These are phyloP conservation scores for Crithidia bombi DNA, from an alignment of 208 protist genomes.

Conservation along the genomic window DNA sequence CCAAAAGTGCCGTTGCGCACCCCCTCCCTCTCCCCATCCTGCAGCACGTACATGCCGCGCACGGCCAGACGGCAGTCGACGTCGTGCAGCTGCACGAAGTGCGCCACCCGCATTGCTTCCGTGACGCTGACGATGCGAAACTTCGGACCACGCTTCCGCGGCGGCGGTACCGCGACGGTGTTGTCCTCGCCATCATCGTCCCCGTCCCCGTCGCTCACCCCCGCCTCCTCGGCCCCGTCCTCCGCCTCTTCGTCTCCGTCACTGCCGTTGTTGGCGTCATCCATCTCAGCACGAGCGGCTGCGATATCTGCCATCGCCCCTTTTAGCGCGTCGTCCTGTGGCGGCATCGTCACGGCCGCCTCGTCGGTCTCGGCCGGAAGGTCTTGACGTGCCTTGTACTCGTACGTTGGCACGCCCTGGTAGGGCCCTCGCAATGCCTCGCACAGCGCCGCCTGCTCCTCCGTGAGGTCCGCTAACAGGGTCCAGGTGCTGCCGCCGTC, in stretches of 20 bases:
- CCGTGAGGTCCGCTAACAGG: conserved; percentile 55
- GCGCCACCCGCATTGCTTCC: conserved; percentile 77
- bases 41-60: conserved; percentile 76
- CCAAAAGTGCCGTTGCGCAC: conserved; percentile 74
- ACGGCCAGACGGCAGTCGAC: conserved; percentile 73
- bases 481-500: conserved; percentile 86
- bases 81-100: conserved; percentile 88
- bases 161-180: conserved; percentile 53
- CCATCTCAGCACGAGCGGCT: conserved; percentile 25
- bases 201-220: conserved; percentile 59
- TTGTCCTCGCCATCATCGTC: conserved; percentile 63
- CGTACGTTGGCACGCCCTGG: conserved; percentile 77
- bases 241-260: conserved; percentile 47
- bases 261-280: conserved; percentile 28
- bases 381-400: conserved; percentile 86
- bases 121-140: conserved; percentile 81
- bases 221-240: conserved; percentile 58
- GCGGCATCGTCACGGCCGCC: conserved; percentile 50
- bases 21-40: conserved; percentile 38
- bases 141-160: conserved; percentile 56
- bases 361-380: conserved; percentile 76
- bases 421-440: conserved; percentile 84
- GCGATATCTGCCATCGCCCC: conserved; percentile 50
- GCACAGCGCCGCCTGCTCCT: conserved; percentile 80
- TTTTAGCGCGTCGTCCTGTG: conserved; percentile 46